Evolutionary conservation across 2,329 filamentous ascomycete genomes (phyloP).

Genomic region (Pseudocercospora pini-densiflorae): DNA sequence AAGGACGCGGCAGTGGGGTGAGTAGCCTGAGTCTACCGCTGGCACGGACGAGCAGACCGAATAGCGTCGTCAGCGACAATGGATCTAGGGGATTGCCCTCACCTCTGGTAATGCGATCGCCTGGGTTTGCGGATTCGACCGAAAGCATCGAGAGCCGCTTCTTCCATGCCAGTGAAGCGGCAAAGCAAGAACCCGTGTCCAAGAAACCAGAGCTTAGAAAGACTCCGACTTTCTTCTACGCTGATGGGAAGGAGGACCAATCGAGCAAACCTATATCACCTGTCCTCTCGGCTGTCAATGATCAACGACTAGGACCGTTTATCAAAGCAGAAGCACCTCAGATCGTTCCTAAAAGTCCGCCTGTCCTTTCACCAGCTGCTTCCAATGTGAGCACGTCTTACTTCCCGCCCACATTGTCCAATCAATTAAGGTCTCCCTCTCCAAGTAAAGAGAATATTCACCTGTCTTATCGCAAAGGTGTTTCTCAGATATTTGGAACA

Average conservation of each 20-base stretch:
- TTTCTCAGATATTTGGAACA: constrained; percentile 52
- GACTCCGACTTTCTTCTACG: constrained; percentile 56
- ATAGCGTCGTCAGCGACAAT: constrained; percentile 43
- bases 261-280: constrained; percentile 41
- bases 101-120: constrained; percentile 43
- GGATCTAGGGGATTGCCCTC: constrained; percentile 29
- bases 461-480: constrained; percentile 55
- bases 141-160: constrained; percentile 67
- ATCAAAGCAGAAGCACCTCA: constrained; percentile 26
- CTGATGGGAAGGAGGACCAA: constrained; percentile 53
- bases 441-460: constrained; percentile 55
- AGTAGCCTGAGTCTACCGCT: constrained; percentile 26
- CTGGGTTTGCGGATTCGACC: constrained; percentile 29
- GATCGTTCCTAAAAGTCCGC: constrained; percentile 31
- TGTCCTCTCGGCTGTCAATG: constrained; percentile 40
- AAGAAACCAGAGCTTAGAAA: constrained; percentile 49
- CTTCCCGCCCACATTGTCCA: constrained; percentile 34
- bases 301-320: constrained; percentile 31
- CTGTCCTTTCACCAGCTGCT: constrained; percentile 39
- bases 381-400: constrained; percentile 38
- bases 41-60: constrained; percentile 37
- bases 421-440: constrained; percentile 45
- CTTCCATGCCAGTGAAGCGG: constrained; percentile 85
- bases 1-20: constrained; percentile 24
- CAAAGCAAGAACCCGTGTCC: constrained; percentile 36